Conservation (phyloP, 108 stramenopile species). For the Epipyxis sp. region DNA sequence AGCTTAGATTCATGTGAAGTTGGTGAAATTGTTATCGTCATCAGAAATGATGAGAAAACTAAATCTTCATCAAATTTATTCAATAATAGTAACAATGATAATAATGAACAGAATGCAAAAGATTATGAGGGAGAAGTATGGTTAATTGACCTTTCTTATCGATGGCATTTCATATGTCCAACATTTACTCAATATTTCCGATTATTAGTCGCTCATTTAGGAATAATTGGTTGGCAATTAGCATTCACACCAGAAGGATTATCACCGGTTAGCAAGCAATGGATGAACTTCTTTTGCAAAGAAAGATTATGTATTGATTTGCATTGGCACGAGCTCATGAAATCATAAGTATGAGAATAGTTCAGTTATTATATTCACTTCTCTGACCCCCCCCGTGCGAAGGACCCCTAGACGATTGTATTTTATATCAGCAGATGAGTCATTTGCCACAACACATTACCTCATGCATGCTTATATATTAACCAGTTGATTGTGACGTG, state of each 20-base stretch:
- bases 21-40: constrained; percentile 24
- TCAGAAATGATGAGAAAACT: too few species aligned
- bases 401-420: too few species aligned
- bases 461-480: too few species aligned
- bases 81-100: too few species aligned
- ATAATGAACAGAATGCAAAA: too few species aligned
- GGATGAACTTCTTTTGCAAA: constrained; percentile 54
- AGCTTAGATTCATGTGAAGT: background rate
- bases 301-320: constrained; percentile 35
- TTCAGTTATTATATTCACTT: too few species aligned
- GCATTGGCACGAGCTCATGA: too few species aligned
- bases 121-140: constrained; percentile 40
- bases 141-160: constrained; percentile 47
- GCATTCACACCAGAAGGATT: constrained; percentile 43
- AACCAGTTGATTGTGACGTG: too few species aligned
- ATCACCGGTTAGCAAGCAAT: constrained; percentile 41
- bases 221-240: constrained; percentile 46
- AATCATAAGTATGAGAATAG: too few species aligned
- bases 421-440: too few species aligned
- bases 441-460: too few species aligned
- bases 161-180: constrained; percentile 42
- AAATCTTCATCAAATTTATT: background rate
- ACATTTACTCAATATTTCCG: constrained; percentile 54
- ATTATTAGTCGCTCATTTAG: constrained; percentile 49
- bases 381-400: too few species aligned